Base-by-base conservation (phyloP, 768 basidiomycete species). In the Phylloporus rhodoxanthus region DNA sequence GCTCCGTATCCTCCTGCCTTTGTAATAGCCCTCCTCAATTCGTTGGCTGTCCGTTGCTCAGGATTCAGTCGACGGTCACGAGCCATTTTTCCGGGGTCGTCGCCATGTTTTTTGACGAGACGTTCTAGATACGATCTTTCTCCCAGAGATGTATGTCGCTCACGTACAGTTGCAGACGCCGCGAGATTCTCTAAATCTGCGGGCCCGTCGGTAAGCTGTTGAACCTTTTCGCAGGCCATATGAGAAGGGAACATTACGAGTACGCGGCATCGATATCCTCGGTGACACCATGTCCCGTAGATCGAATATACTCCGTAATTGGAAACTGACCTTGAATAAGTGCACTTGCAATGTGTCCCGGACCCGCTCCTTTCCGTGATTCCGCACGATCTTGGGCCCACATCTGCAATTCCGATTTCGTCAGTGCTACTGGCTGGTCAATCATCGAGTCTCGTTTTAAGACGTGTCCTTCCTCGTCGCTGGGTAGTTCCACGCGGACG, bases 1-100 rank as follows among this genome's bases (percentile, higher is more conserved):
- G 45, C 55, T 37, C 48, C 69, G 49, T 78, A 60, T 17, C 71
- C 72, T 11, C 80, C 78, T 29, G 81, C 80, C 61, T 77, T 80
- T 54, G 65, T 70, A 52, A 88, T 69, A 26, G 80, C 84, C 62
- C 81, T 74, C 59, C 65, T 72, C 60, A 97, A 66, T 70, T 91
- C 82, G 15, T 89, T 93, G 28, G 73, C 77, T 2, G 92, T 96
- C 62, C 85, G 79, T 71, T 98, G 95, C 66, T 83, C 84, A 14
- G 78, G 69, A 65, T 98, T 97, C 51, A 87, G 66, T 67, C 75
- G 84, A 51, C 81, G 71, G 70, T 98, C 94, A 57, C 75, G 72
- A 10, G 82, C 80, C 93, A 96, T 97, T 43, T 68, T 73, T 25
- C 79, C 76, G 20, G 84, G 69, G 69, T 97, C 84, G 26, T 74